A percentile compares a stretch with the other conserved stretches of the same genome.
phyloP scores from a whole-genome alignment of 2,329 filamentous ascomycete genomes.

The Diaporthe batatas region DNA sequence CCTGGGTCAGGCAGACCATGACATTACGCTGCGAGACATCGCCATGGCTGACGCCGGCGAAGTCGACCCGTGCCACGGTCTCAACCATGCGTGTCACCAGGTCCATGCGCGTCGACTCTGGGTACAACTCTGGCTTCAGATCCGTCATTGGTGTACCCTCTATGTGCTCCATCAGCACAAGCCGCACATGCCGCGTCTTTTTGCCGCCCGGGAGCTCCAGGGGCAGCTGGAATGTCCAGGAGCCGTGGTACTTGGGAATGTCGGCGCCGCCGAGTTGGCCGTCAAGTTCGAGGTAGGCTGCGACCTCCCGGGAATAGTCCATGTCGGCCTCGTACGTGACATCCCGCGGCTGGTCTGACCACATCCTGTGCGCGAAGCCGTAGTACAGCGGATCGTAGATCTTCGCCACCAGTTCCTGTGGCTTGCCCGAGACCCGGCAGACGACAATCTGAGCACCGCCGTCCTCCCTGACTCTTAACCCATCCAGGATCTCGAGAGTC shows the following conservation, averaged over 20 bases:
- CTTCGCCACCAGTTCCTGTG: background rate
- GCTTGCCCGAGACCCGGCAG: background rate
- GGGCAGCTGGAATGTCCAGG: slow-evolving; percentile 6
- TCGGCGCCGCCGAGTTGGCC: background rate
- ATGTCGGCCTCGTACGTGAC: slow-evolving; percentile 4
- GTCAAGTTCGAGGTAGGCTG: background rate
- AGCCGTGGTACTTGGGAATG: slow-evolving; percentile 14
- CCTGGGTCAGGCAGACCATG: slow-evolving; percentile 2
- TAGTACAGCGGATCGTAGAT: slow-evolving; percentile 33
- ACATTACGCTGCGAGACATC: slow-evolving; percentile 17
- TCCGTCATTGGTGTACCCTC: background rate
- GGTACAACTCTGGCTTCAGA: background rate
- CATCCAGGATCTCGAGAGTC: background rate
- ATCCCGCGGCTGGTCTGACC: background rate
- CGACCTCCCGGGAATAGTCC: slow-evolving; percentile 6
- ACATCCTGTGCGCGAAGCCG: slow-evolving; percentile 16
- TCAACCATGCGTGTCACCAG: background rate
- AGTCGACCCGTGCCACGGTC: accelerated
- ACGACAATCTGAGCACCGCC: slow-evolving; percentile 16
- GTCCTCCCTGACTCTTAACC: background rate
- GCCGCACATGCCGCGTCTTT: background rate
- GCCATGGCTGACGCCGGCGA: background rate
- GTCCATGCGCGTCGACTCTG: background rate
- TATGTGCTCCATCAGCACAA: slow-evolving; percentile 25
- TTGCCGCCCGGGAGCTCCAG: background rate